A percentile compares a stretch with the other conserved stretches of the same genome.
Conservation (phyloP, 1,284 basidiomycete species). For the Ganoderma lucidum region DNA sequence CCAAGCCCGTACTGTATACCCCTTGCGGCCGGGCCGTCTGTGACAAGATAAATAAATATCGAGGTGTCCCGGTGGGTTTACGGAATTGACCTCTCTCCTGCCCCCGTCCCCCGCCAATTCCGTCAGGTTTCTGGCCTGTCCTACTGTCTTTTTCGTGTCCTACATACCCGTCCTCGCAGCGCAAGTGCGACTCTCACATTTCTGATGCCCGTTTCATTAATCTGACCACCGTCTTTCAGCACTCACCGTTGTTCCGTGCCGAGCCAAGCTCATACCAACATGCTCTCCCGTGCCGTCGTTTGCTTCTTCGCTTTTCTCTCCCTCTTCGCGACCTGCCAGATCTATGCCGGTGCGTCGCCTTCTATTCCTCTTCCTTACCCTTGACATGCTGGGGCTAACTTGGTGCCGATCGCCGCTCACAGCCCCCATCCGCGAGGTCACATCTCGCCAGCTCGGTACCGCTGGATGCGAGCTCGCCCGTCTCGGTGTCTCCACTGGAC, state of each 20-base stretch:
- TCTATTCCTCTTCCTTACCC: background rate
- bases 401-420: background rate
- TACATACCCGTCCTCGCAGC: constrained; percentile 15
- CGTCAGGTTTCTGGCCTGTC: constrained; percentile 13
- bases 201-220: background rate
- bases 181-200: constrained; percentile 12
- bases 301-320: constrained; percentile 26
- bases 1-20: background rate
- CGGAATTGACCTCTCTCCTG: background rate
- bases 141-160: constrained; percentile 20
- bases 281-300: constrained; percentile 24
- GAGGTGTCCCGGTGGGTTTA: background rate
- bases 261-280: background rate
- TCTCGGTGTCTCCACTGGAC: constrained; percentile 40
- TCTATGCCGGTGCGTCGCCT: constrained; percentile 22
- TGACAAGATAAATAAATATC: background rate
- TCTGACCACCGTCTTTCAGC: background rate
- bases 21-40: background rate
- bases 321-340: constrained; percentile 26
- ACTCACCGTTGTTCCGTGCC: background rate
- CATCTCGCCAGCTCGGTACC: constrained; percentile 42
- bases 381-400: background rate
- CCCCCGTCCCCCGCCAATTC: background rate
- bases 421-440: constrained; percentile 25
- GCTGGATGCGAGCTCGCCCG: constrained; percentile 47